Conservation (phyloP, 176 grass and related monocot genomes). For the Triticum dicoccoides region DNA sequence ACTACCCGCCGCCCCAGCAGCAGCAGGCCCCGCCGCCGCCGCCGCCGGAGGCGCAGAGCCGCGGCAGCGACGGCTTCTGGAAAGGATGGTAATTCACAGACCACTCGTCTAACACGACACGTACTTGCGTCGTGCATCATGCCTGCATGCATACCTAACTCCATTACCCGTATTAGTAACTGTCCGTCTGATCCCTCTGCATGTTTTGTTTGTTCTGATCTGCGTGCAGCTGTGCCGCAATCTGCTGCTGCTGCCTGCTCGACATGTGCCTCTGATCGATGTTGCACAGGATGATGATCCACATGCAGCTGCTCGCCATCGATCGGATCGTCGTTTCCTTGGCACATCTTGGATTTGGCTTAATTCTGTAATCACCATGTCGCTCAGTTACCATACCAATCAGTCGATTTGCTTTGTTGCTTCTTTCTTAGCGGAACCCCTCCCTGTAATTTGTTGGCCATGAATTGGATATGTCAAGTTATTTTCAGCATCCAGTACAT, state of each 20-base stretch:
- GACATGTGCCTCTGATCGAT: constrained; percentile 58
- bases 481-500: neutral
- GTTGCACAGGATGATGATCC: neutral
- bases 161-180: neutral
- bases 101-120: neutral
- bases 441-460: neutral
- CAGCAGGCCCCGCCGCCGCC: constrained; percentile 13
- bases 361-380: neutral
- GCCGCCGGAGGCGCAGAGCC: constrained; percentile 18
- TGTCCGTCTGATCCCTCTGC: neutral
- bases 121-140: neutral
- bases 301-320: neutral
- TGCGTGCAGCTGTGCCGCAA: constrained; percentile 50
- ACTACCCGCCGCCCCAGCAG: neutral
- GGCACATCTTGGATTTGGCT: neutral
- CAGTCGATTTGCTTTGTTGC: neutral
- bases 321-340: neutral
- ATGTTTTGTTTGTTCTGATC: neutral
- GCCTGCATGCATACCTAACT: neutral
- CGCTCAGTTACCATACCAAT: neutral
- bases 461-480: neutral
- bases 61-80: constrained; percentile 53
- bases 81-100: constrained; percentile 59
- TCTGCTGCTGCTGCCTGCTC: constrained; percentile 75
- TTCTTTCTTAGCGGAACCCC: neutral